Conservation (phyloP, 164 flowering plant genomes). For the Vitis riparia region DNA sequence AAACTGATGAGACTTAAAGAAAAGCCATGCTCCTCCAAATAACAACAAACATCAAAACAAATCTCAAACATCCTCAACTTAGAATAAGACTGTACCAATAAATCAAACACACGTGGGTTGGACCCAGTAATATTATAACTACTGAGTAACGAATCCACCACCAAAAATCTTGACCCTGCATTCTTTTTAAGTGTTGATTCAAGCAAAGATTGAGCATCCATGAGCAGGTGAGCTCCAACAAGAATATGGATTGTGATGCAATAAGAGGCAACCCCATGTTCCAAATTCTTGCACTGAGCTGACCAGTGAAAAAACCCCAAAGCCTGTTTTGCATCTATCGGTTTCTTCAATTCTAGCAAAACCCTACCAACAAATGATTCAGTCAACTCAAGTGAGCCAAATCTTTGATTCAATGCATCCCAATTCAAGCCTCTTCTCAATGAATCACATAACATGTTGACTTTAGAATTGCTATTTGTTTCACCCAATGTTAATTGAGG, state of each 20-base stretch:
- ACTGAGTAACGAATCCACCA: conserved; percentile 47
- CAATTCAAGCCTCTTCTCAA: conserved; percentile 47
- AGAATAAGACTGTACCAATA: conserved; percentile 66
- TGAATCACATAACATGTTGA: conserved; percentile 30
- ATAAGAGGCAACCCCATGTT: conserved; percentile 52
- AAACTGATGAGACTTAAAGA: conserved; percentile 50
- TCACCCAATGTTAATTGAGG: too few species aligned
- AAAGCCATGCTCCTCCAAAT: conserved; percentile 59
- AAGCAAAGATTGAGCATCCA: conserved; percentile 62
- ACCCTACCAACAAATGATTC: conserved; percentile 38
- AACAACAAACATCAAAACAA: conserved; percentile 51
- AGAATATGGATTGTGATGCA: conserved; percentile 57
- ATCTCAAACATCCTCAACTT: conserved; percentile 59
- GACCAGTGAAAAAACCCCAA: conserved; percentile 88
- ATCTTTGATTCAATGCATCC: conserved; percentile 39
- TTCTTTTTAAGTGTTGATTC: conserved; percentile 46
- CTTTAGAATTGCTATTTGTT: too few species aligned
- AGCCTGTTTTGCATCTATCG: conserved; percentile 56
- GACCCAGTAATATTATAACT: conserved; percentile 42
- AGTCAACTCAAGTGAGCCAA: conserved; percentile 31
- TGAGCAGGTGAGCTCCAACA: conserved; percentile 46
- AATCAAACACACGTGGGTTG: conserved; percentile 64
- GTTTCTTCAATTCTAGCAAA: conserved; percentile 59
- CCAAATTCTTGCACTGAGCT: conserved; percentile 25
- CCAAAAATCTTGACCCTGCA: conserved; percentile 17